Evolutionary conservation across 2,329 filamentous ascomycete species (phyloP).

Genomic region (Blumeria hordei): DNA sequence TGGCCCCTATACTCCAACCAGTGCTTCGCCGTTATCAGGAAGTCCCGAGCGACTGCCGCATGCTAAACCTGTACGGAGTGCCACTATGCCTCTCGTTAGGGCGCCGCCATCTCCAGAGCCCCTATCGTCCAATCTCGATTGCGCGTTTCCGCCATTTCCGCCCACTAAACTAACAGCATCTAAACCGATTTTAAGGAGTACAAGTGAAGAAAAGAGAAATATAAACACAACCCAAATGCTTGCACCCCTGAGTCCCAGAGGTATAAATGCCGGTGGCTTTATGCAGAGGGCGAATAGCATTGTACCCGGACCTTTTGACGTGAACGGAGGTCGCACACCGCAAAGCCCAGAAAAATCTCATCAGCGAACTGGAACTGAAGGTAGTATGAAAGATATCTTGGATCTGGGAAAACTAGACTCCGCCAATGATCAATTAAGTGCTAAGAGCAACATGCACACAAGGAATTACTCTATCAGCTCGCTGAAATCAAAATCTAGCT

Average conservation of each 20-base stretch:
- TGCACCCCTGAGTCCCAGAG: slow-evolving; percentile 18
- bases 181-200: slow-evolving; percentile 1
- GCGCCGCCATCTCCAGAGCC: slow-evolving; percentile 21
- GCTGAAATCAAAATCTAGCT: slow-evolving; percentile 6
- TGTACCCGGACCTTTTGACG: slow-evolving; percentile 40
- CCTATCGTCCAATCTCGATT: slow-evolving; percentile 21
- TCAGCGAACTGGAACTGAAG: slow-evolving; percentile 7
- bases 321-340: slow-evolving; percentile 15
- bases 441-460: slow-evolving; percentile 8
- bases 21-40: slow-evolving; percentile 29
- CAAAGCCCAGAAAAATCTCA: slow-evolving; percentile 9
- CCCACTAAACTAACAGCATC: slow-evolving; percentile 15
- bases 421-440: slow-evolving; percentile 7
- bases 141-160: slow-evolving; percentile 28
- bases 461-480: slow-evolving; percentile 9
- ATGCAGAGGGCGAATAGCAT: slow-evolving; percentile 40
- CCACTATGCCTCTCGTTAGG: slow-evolving; percentile 16
- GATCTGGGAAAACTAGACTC: slow-evolving; percentile 3
- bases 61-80: slow-evolving; percentile 15
- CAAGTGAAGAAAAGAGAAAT: not conserved
- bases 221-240: slow-evolving; percentile 19
- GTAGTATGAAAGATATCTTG: slow-evolving; percentile 6
- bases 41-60: slow-evolving; percentile 30
- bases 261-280: slow-evolving; percentile 20
- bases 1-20: slow-evolving; percentile 38